These are phyloP conservation scores for Calonectria pauciramosa DNA, from an alignment of 2,329 filamentous ascomycete species.

Conservation along the genomic window DNA sequence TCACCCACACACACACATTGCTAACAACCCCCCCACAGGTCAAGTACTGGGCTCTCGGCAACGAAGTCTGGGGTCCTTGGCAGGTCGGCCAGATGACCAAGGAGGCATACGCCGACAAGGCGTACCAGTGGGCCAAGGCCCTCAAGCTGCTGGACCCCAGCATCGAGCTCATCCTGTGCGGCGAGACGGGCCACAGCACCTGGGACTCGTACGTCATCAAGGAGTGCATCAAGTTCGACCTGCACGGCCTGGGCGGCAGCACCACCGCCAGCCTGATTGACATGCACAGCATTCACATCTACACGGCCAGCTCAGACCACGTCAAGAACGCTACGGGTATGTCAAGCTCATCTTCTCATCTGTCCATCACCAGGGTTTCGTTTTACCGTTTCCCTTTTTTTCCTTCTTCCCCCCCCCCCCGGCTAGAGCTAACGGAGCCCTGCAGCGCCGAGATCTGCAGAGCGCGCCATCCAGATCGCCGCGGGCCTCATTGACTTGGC, in stretches of 20 bases:
- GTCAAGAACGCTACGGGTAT: slow-evolving; percentile 62
- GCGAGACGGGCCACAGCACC: slow-evolving; percentile 75
- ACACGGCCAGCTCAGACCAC: slow-evolving; percentile 72
- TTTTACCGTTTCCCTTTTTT: not conserved
- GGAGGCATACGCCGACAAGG: slow-evolving; percentile 77
- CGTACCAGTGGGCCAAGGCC: slow-evolving; percentile 80
- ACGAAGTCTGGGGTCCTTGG: slow-evolving; percentile 78
- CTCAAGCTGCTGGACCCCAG: slow-evolving; percentile 79
- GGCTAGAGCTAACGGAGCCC: not conserved
- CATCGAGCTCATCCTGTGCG: slow-evolving; percentile 80
- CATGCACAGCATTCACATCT: slow-evolving; percentile 87
- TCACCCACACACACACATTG: accelerated
- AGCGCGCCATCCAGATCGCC: slow-evolving; percentile 80
- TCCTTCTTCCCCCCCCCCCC: not conserved
- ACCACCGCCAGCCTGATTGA: slow-evolving; percentile 68
- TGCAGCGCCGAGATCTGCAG: slow-evolving; percentile 74
- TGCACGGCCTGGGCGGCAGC: slow-evolving; percentile 51
- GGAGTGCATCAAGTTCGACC: slow-evolving; percentile 67
- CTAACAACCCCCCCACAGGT: slow-evolving; percentile 61
- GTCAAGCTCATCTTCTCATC: not conserved
- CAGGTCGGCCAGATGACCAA: slow-evolving; percentile 78
- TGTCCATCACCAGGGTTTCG: not conserved
- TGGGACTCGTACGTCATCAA: slow-evolving; percentile 84
- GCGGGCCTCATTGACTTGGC: slow-evolving; percentile 80
- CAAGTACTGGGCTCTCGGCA: slow-evolving; percentile 90